phyloP scores from a whole-genome alignment of 306 rosid genomes.

The Psophocarpus tetragonolobus region DNA sequence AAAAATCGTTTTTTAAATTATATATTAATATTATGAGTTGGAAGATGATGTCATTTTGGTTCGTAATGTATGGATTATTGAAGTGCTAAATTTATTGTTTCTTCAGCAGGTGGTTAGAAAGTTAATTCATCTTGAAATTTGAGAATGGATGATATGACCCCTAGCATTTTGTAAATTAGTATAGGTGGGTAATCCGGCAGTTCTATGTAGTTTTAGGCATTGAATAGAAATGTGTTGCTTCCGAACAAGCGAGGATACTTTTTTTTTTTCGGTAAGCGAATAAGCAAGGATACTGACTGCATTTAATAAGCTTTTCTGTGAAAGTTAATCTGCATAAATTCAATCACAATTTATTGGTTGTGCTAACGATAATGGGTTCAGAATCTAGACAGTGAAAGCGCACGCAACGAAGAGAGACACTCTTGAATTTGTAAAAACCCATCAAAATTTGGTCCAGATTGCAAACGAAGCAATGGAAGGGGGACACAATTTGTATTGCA shows the following conservation, averaged over 20 bases:
- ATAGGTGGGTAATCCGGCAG: slow-evolving; percentile 14
- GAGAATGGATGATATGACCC: slow-evolving; percentile 15
- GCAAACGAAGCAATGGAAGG: neutral
- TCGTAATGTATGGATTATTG: slow-evolving; percentile 26
- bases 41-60: slow-evolving; percentile 39
- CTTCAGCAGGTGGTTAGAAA: slow-evolving; percentile 2
- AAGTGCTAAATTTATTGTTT: slow-evolving; percentile 27
- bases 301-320: neutral
- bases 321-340: neutral
- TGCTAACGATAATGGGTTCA: neutral
- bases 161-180: slow-evolving; percentile 22
- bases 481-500: neutral
- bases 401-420: neutral
- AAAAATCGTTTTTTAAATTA: neutral
- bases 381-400: neutral
- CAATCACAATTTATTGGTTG: neutral
- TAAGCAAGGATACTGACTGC: no score
- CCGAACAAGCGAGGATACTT: neutral
- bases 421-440: neutral
- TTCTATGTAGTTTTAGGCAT: neutral
- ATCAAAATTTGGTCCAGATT: slow-evolving; percentile 1
- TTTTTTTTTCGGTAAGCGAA: no score
- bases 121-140: slow-evolving; percentile 24
- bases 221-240: neutral
- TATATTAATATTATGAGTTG: slow-evolving; percentile 35